Conservation (phyloP, 83 land plant species). For the Isoetes engelmannii region DNA sequence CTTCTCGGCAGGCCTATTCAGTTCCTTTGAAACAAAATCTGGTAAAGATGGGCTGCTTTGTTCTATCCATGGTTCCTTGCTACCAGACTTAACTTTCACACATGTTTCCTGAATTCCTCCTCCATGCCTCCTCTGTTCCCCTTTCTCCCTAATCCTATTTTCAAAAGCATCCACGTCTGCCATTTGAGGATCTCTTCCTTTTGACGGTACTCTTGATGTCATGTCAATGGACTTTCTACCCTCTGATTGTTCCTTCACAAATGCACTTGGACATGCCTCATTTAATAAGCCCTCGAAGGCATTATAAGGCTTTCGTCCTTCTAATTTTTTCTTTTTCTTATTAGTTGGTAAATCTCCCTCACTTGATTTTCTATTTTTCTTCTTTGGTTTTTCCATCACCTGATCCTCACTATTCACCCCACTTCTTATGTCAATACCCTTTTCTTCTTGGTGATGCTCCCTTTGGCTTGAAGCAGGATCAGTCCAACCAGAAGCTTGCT, state of each 20-base stretch:
- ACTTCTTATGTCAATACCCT: not conserved
- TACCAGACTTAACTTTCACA: not conserved
- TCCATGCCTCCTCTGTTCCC: conserved; percentile 27
- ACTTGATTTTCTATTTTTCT: conserved; percentile 18
- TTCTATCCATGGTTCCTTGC: not conserved
- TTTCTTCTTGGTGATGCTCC: not conserved
- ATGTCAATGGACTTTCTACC: no score
- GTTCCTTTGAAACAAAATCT: not conserved
- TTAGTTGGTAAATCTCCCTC: no score
- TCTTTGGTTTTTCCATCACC: conserved; percentile 33
- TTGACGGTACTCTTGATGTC: no score
- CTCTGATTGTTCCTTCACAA: no score
- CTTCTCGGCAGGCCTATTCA: not conserved
- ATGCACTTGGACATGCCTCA: no score
- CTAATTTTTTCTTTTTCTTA: no score
- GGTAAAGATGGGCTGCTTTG: conserved; percentile 1
- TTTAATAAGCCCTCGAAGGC: no score
- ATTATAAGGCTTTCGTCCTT: no score
- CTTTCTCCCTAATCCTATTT: conserved; percentile 18
- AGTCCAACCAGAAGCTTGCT: conserved; percentile 3
- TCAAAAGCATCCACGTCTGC: no score
- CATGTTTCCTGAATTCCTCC: conserved; percentile 1
- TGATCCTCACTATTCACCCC: conserved; percentile 35
- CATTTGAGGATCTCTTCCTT: no score
- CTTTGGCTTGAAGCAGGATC: not conserved